These are phyloP conservation scores for Eucalyptus regnans DNA, from an alignment of 345 rosid genomes.

Conservation along the genomic window DNA sequence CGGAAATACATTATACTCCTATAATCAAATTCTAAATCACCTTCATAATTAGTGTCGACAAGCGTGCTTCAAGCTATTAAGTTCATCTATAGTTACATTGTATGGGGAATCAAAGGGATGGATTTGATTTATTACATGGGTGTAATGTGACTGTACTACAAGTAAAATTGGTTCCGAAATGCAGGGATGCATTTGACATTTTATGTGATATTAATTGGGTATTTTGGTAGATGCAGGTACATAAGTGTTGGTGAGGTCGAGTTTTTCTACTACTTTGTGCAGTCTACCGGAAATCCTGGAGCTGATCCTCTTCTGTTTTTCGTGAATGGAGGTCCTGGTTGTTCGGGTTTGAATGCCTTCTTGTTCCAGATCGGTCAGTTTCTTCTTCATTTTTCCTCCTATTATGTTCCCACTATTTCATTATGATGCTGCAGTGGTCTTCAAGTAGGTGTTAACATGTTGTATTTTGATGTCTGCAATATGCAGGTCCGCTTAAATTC, in stretches of 20 bases:
- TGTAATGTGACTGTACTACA: not conserved
- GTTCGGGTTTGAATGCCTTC: not conserved
- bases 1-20: not conserved
- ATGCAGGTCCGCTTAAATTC: conserved; percentile 8
- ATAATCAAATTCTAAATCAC: not conserved
- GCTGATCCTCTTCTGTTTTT: not conserved
- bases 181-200: not conserved
- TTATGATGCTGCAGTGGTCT: not conserved
- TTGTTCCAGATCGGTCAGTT: not conserved
- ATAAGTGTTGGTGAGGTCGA: not conserved
- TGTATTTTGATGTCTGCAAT: not conserved
- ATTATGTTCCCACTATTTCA: not conserved
- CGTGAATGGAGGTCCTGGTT: not conserved
- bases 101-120: not conserved
- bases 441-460: not conserved
- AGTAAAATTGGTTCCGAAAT: not conserved
- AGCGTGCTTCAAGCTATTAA: not conserved
- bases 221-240: not conserved
- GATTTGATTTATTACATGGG: not conserved
- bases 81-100: not conserved
- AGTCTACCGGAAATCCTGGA: not conserved
- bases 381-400: not conserved
- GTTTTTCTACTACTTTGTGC: not conserved
- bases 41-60: not conserved
- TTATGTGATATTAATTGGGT: not conserved